phyloP scores from a whole-genome alignment of 331 rosid species.

The Stylosanthes scabra region DNA sequence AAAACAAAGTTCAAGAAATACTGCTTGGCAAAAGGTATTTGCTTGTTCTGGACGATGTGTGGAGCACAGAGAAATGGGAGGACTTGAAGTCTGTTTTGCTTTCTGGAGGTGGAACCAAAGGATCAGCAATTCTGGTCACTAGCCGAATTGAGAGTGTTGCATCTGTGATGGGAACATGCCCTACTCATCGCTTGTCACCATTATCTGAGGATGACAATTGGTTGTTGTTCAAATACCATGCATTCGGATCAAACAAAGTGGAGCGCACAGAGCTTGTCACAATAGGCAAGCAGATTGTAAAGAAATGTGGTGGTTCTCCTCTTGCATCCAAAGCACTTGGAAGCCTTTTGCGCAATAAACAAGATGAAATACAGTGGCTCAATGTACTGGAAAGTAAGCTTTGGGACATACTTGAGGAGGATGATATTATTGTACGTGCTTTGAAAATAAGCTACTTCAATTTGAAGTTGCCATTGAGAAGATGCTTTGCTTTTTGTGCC shows the following conservation, averaged over 20 bases:
- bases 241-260: conserved; percentile 22
- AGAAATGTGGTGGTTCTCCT: background rate
- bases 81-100: conserved; percentile 10
- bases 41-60: background rate
- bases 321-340: conserved; percentile 30
- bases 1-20: no score
- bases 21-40: no score
- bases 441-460: conserved; percentile 33
- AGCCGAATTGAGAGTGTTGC: conserved; percentile 25
- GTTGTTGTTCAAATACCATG: conserved; percentile 37
- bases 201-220: conserved; percentile 2
- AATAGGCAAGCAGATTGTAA: background rate
- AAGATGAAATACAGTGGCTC: background rate
- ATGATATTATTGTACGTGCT: background rate
- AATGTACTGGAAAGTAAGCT: conserved; percentile 11
- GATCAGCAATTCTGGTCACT: conserved; percentile 15
- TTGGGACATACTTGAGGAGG: conserved; percentile 5
- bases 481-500: conserved; percentile 38
- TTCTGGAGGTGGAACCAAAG: conserved; percentile 17
- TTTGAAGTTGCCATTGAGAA: background rate
- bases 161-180: conserved; percentile 4
- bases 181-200: background rate
- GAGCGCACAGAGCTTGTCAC: background rate
- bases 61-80: conserved; percentile 32
- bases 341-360: background rate